Conservation (phyloP, 2,329 filamentous ascomycete species). For the Arthrobotrys pseudoclavata region DNA sequence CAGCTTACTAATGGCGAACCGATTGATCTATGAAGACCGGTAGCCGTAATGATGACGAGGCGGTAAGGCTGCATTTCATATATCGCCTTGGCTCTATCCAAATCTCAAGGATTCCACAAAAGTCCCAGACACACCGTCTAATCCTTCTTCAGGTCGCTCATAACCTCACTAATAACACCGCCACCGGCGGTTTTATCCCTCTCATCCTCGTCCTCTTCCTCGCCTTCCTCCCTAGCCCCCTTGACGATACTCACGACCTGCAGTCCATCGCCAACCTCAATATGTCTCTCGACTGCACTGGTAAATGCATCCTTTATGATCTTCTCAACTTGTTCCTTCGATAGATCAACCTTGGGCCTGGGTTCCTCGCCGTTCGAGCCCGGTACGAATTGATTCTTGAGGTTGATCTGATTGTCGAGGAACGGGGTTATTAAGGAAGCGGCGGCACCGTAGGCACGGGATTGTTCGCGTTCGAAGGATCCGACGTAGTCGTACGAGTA, state of each 20-base stretch:
- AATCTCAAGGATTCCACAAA: neutral
- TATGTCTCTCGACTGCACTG: conserved; percentile 97
- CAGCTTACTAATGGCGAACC: neutral
- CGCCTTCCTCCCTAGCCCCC: conserved; percentile 26
- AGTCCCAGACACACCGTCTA: neutral
- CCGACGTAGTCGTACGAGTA: conserved; percentile 99
- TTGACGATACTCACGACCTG: conserved; percentile 92
- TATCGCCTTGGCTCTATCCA: neutral
- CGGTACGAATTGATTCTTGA: conserved; percentile 97
- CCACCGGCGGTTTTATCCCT: conserved; percentile 49
- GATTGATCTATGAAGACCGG: neutral
- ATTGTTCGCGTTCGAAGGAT: conserved; percentile 97
- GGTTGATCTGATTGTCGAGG: conserved; percentile 94
- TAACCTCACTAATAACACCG: conserved; percentile 42
- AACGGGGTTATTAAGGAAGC: conserved; percentile 98
- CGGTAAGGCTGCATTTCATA: conserved; percentile 2
- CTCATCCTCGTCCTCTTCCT: conserved; percentile 47
- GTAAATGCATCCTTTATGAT: conserved; percentile 98
- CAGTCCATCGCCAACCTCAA: conserved; percentile 95
- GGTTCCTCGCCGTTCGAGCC: conserved; percentile 80
- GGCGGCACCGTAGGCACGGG: conserved; percentile 90
- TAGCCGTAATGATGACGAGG: neutral
- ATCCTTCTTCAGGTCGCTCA: conserved; percentile 58
- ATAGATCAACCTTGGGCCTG: conserved; percentile 74
- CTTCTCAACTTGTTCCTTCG: conserved; percentile 80